These are phyloP conservation scores for Akebia trifoliata DNA, from an alignment of 164 flowering plant genomes.

Conservation along the genomic window DNA sequence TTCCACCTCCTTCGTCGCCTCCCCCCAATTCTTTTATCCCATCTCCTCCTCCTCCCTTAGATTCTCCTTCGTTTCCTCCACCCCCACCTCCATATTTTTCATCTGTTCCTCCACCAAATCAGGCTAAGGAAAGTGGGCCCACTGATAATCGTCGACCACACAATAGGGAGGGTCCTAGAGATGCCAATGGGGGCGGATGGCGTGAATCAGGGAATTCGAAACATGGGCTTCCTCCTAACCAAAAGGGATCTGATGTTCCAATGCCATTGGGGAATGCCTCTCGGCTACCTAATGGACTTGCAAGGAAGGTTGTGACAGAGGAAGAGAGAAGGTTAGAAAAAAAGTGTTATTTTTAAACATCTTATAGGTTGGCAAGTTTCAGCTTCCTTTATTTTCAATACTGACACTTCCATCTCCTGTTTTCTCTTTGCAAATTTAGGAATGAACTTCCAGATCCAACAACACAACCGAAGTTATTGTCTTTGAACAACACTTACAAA, in stretches of 20 bases:
- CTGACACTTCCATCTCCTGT: constrained; percentile 3
- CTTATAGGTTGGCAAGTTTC: not conserved
- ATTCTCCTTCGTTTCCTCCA: constrained; percentile 38
- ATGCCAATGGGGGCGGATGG: constrained; percentile 22
- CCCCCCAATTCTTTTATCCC: constrained; percentile 30
- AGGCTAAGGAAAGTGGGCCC: constrained; percentile 29
- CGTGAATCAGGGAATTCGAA: constrained; percentile 32
- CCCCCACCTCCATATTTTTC: constrained; percentile 43
- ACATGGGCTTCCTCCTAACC: constrained; percentile 28
- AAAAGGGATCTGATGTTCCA: constrained; percentile 36
- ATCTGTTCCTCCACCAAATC: constrained; percentile 17
- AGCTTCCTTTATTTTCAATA: not conserved
- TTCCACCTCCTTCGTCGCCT: constrained; percentile 35
- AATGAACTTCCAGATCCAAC: constrained; percentile 97
- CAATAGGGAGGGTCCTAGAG: constrained; percentile 23
- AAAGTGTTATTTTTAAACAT: not conserved
- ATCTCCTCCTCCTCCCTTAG: constrained; percentile 48
- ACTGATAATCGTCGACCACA: constrained; percentile 9
- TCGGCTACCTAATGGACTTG: constrained; percentile 30
- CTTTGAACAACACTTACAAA: constrained; percentile 55
- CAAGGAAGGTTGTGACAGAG: constrained; percentile 76
- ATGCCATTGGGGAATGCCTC: constrained; percentile 20
- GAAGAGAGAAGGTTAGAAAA: constrained; percentile 63
- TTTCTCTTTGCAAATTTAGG: constrained; percentile 57
- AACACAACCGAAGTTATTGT: constrained; percentile 76